Evolutionary conservation across 495 filamentous ascomycete species (phyloP).

Genomic region (Aspergillus avenaceus): DNA sequence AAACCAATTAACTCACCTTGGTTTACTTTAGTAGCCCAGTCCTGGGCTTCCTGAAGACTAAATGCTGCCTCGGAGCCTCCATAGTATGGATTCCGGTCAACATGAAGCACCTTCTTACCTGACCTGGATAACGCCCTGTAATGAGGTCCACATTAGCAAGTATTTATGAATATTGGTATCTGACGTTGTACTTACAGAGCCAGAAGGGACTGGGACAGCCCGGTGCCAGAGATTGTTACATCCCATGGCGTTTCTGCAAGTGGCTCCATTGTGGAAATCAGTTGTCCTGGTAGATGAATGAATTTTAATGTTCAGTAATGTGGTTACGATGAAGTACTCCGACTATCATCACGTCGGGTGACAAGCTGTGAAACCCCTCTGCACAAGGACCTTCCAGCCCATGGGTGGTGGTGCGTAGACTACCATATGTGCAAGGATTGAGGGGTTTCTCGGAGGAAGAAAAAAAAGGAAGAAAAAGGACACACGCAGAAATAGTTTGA

Average conservation of each 20-base stretch:
- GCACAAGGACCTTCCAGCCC: conserved; percentile 18
- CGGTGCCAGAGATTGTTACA: conserved; percentile 85
- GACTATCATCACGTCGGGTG: conserved; percentile 24
- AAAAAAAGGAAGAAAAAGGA: conserved; percentile 14
- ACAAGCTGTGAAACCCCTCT: conserved; percentile 22
- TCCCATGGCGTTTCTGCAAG: conserved; percentile 83
- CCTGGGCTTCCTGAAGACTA: conserved; percentile 74
- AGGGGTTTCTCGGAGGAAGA: conserved; percentile 6
- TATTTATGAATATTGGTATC: conserved; percentile 17
- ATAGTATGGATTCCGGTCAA: conserved; percentile 86
- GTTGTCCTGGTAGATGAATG: conserved; percentile 20
- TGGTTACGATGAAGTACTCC: conserved; percentile 21
- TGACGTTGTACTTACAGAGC: conserved; percentile 68
- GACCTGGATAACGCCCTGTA: conserved; percentile 88
- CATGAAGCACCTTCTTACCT: conserved; percentile 83
- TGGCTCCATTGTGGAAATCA: conserved; percentile 66
- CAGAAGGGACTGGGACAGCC: conserved; percentile 82
- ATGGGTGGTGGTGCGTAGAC: conserved; percentile 20
- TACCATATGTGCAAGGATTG: conserved; percentile 10
- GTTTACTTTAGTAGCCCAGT: conserved; percentile 59
- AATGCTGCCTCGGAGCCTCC: conserved; percentile 83
- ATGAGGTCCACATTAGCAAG: conserved; percentile 51
- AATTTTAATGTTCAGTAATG: conserved; percentile 20
- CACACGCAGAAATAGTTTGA: conserved; percentile 15
- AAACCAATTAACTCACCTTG: conserved; percentile 31